Evolutionary conservation across 148 eudicot species (phyloP).

Genomic region (Euryodendron excelsum): DNA sequence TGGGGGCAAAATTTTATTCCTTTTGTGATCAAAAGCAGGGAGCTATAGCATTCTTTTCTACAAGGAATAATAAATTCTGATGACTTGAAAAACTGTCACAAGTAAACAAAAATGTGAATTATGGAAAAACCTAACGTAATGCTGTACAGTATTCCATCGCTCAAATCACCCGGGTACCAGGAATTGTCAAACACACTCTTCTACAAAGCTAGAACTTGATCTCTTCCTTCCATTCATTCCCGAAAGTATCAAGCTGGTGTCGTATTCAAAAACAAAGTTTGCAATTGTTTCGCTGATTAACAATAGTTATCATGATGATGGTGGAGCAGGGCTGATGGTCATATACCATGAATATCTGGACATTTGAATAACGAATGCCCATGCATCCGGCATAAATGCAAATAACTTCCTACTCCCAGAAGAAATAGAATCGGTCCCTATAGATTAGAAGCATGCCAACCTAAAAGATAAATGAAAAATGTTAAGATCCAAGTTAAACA

Average conservation of each 20-base stretch:
- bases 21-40: constrained; percentile 11
- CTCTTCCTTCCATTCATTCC: not conserved
- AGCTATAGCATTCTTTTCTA: constrained; percentile 1
- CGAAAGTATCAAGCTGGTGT: not conserved
- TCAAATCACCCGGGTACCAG: not conserved
- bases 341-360: too few relatives aligned
- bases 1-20: constrained; percentile 5
- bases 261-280: not conserved
- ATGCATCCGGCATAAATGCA: constrained; percentile 3
- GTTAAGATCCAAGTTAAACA: not conserved
- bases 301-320: not conserved
- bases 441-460: constrained; percentile 8
- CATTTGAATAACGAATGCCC: not conserved
- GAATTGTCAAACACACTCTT: not conserved
- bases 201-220: too few relatives aligned
- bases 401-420: not conserved
- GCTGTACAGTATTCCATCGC: constrained; percentile 23
- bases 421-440: not conserved
- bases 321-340: too few relatives aligned
- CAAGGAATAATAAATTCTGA: not conserved
- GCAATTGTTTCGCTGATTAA: not conserved
- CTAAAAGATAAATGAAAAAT: not conserved
- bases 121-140: not conserved
- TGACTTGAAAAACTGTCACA: too few relatives aligned
- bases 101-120: not conserved